Evolutionary conservation across 805 yeast genomes (phyloP).

Genomic region (Ogataea pignaliae): DNA sequence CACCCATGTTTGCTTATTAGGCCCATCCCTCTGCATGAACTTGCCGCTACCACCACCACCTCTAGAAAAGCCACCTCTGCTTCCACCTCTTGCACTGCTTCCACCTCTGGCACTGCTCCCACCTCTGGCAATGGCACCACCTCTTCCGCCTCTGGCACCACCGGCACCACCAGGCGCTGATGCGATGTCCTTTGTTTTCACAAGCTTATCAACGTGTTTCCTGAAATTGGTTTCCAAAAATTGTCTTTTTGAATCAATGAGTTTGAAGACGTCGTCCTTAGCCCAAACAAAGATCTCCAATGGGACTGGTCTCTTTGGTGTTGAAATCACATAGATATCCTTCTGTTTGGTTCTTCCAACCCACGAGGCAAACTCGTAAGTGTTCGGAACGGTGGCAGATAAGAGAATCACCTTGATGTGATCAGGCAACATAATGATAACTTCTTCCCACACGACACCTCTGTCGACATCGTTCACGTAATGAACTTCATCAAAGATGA

Average conservation of each 20-base stretch:
- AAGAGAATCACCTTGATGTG: conserved; percentile 91
- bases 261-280: conserved; percentile 63
- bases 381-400: conserved; percentile 98
- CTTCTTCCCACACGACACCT: conserved; percentile 99
- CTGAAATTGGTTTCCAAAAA: conserved; percentile 64
- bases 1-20: conserved; percentile 76
- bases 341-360: conserved; percentile 95
- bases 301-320: conserved; percentile 96
- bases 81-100: conserved; percentile 25
- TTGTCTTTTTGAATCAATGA: conserved; percentile 67
- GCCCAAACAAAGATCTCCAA: conserved; percentile 85
- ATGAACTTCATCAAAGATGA: conserved; percentile 95
- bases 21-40: conserved; percentile 52
- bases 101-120: conserved; percentile 27
- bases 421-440: conserved; percentile 91
- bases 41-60: conserved; percentile 29
- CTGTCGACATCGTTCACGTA: conserved; percentile 97
- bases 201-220: conserved; percentile 51
- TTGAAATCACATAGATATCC: conserved; percentile 92
- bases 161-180: conserved; percentile 32
- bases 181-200: conserved; percentile 34
- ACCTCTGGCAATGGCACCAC: conserved; percentile 34
- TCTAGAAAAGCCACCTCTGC: conserved; percentile 16
- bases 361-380: conserved; percentile 97
- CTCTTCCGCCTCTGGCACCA: conserved; percentile 26